Evolutionary conservation across 148 eudicot species (phyloP).

Genomic region (Diospyros kaki): DNA sequence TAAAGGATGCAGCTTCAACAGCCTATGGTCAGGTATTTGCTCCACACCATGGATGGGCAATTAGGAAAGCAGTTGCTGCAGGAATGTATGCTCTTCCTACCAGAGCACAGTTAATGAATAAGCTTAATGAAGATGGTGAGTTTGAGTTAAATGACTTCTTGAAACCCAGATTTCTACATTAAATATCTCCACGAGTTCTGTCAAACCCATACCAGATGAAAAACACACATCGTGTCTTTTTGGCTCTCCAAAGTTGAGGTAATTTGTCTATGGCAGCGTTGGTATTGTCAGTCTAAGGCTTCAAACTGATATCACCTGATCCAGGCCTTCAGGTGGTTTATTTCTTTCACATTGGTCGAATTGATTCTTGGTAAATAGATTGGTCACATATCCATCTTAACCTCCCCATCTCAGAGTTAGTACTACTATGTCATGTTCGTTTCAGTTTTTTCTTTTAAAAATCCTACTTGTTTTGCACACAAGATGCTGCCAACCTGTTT

Average conservation of each 20-base stretch:
- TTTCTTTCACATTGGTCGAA: not conserved
- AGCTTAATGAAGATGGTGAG: slow-evolving; percentile 93
- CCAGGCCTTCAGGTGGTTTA: not conserved
- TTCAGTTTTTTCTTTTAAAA: not conserved
- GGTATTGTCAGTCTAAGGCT: not conserved
- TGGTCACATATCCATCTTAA: too few species aligned
- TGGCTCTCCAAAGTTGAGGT: too few species aligned
- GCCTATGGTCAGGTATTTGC: slow-evolving; percentile 90
- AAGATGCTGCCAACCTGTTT: not conserved
- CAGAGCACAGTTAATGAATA: slow-evolving; percentile 60
- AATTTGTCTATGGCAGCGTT: not conserved
- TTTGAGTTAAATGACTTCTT: slow-evolving; percentile 28
- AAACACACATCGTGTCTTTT: not conserved
- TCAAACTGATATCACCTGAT: not conserved
- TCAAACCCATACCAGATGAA: not conserved
- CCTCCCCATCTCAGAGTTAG: too few species aligned
- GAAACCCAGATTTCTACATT: slow-evolving; percentile 3
- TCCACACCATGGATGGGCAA: slow-evolving; percentile 96
- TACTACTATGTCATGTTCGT: too few species aligned
- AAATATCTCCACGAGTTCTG: not conserved
- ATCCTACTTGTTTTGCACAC: not conserved
- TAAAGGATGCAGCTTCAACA: slow-evolving; percentile 79
- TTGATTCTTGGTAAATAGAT: too few species aligned
- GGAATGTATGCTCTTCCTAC: slow-evolving; percentile 99
- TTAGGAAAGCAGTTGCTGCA: slow-evolving; percentile 90